These are phyloP conservation scores for Leccinum pachyderme DNA, from an alignment of 1,284 basidiomycete genomes.

Conservation along the genomic window DNA sequence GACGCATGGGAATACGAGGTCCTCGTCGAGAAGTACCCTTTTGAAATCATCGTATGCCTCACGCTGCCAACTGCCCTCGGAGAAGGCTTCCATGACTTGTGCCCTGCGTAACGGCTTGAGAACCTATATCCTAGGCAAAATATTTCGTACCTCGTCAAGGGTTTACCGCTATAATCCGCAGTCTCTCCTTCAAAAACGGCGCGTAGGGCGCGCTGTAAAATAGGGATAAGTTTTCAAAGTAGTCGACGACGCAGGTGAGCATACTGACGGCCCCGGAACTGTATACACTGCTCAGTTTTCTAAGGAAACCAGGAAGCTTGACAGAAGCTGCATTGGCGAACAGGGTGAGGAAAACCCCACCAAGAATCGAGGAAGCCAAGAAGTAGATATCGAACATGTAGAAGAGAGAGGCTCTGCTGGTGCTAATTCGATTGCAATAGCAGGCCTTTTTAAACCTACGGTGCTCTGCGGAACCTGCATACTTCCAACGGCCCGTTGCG, in stretches of 20 bases:
- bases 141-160: constrained; percentile 15
- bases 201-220: constrained; percentile 6
- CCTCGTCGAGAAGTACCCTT: constrained; percentile 22
- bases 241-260: neutral
- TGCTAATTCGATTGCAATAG: neutral
- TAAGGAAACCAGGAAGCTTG: constrained; percentile 10
- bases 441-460: constrained; percentile 7
- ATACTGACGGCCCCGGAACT: constrained; percentile 9
- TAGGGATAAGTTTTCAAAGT: neutral
- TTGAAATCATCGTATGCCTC: constrained; percentile 22
- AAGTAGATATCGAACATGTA: constrained; percentile 16
- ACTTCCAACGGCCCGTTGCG: neutral
- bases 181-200: neutral
- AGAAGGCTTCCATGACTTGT: constrained; percentile 14
- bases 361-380: constrained; percentile 13
- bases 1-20: constrained; percentile 23
- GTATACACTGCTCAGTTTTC: constrained; percentile 3
- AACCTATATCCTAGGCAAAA: neutral
- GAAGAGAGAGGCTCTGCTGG: neutral
- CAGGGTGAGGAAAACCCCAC: constrained; percentile 17
- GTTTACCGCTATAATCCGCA: constrained; percentile 9
- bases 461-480: neutral
- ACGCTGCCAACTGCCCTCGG: constrained; percentile 18
- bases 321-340: constrained; percentile 13
- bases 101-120: constrained; percentile 9